Evolutionary conservation across 2,329 filamentous ascomycete species (phyloP).

Genomic region (Fusarium staphyleae): DNA sequence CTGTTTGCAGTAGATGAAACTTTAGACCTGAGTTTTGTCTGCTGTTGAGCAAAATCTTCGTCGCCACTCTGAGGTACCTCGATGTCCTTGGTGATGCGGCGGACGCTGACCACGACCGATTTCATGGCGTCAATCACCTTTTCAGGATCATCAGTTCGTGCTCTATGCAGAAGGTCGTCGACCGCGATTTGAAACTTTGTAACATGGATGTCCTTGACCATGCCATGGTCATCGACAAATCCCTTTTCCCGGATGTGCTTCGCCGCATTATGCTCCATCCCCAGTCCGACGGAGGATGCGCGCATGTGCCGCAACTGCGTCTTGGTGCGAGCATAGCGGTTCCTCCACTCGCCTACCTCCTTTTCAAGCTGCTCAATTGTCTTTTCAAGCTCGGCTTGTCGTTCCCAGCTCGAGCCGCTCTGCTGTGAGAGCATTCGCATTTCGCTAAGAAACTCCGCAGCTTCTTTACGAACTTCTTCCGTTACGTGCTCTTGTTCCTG

Average conservation of each 20-base stretch:
- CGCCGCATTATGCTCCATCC: conserved; percentile 72
- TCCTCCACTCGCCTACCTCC: conserved; percentile 89
- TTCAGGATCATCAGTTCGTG: conserved; percentile 75
- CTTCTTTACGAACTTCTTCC: conserved; percentile 85
- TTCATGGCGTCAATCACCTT: conserved; percentile 88
- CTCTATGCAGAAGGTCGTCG: conserved; percentile 84
- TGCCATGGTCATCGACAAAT: conserved; percentile 74
- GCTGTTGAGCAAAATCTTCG: conserved; percentile 63
- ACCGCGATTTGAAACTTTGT: conserved; percentile 95
- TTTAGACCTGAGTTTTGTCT: conserved; percentile 75
- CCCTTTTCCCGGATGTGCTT: conserved; percentile 70
- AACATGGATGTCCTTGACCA: conserved; percentile 90
- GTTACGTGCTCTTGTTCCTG: conserved; percentile 81
- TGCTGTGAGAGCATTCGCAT: conserved; percentile 88
- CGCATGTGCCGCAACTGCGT: conserved; percentile 84
- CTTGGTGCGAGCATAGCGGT: conserved; percentile 86
- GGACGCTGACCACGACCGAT: conserved; percentile 79
- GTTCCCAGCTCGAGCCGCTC: conserved; percentile 79
- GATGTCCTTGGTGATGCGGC: conserved; percentile 84
- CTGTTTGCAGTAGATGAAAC: conserved; percentile 96
- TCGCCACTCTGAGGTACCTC: conserved; percentile 63
- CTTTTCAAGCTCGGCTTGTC: conserved; percentile 78
- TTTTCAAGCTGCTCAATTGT: conserved; percentile 79
- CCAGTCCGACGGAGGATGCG: conserved; percentile 78
- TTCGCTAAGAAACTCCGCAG: conserved; percentile 82